These are phyloP conservation scores for Boechera stricta DNA, from an alignment of 345 rosid species.

Conservation along the genomic window DNA sequence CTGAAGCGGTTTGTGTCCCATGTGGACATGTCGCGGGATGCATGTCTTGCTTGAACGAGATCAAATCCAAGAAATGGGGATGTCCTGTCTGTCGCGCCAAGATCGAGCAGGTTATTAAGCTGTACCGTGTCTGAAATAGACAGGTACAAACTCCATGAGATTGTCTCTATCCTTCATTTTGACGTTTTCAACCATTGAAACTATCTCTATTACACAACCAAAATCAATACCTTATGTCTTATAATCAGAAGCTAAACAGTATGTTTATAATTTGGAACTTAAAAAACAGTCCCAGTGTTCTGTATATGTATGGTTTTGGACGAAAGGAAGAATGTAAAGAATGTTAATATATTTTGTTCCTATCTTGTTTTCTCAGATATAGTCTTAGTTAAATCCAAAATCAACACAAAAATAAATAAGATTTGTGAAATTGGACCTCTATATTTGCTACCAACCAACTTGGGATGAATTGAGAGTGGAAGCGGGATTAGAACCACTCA, in stretches of 20 bases:
- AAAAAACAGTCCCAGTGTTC: not conserved
- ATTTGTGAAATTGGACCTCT: too few relatives aligned
- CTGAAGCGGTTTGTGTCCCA: constrained; percentile 95
- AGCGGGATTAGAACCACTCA: too few relatives aligned
- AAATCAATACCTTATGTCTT: not conserved
- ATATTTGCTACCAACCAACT: too few relatives aligned
- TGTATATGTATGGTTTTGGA: constrained; percentile 31
- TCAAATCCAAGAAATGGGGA: constrained; percentile 85
- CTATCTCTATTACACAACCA: constrained; percentile 20
- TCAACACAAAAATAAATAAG: too few relatives aligned
- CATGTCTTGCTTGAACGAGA: constrained; percentile 86
- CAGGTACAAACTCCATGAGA: constrained; percentile 27
- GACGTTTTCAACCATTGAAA: constrained; percentile 33
- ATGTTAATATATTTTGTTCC: not conserved
- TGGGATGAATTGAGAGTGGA: too few relatives aligned
- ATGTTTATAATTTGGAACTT: constrained; percentile 18
- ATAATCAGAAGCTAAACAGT: not conserved
- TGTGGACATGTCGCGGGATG: constrained; percentile 99
- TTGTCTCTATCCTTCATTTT: constrained; percentile 20
- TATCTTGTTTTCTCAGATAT: too few relatives aligned
- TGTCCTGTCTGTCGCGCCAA: constrained; percentile 95
- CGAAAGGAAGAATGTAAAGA: constrained; percentile 29
- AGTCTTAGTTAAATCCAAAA: too few relatives aligned
- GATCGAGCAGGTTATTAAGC: constrained; percentile 76
- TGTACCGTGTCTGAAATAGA: constrained; percentile 69